phyloP scores from a whole-genome alignment of 768 basidiomycete genomes.

The Nidula microcarpa region DNA sequence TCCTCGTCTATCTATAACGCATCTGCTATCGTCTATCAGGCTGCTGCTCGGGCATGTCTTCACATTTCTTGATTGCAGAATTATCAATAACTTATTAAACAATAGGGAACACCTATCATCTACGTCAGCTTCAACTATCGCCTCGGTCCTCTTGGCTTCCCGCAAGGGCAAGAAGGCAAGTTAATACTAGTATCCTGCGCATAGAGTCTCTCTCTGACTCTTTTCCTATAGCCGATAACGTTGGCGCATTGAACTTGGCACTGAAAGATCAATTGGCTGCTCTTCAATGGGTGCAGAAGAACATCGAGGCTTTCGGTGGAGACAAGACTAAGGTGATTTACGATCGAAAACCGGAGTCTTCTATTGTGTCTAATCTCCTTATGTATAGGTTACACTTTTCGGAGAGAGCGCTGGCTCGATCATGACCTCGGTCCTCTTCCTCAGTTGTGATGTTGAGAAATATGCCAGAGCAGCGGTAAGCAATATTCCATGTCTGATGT shows the following conservation, averaged over 20 bases:
- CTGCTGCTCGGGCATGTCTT: conserved; percentile 26
- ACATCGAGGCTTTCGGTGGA: conserved; percentile 60
- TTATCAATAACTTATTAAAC: not conserved
- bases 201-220: not conserved
- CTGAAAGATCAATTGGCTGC: conserved; percentile 43
- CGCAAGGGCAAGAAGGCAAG: conserved; percentile 28
- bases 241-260: conserved; percentile 39
- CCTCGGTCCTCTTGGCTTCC: conserved; percentile 32
- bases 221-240: conserved; percentile 24
- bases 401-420: conserved; percentile 51
- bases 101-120: conserved; percentile 31
- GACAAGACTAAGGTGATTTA: conserved; percentile 33
- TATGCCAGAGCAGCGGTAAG: conserved; percentile 28
- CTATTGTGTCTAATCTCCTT: not conserved
- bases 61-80: not conserved
- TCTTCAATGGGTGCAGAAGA: conserved; percentile 53
- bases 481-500: not conserved
- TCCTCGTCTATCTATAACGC: conserved; percentile 23
- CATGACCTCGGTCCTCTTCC: conserved; percentile 30
- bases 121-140: conserved; percentile 21
- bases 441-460: conserved; percentile 21
- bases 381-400: conserved; percentile 34
- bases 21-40: conserved; percentile 30
- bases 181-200: not conserved
- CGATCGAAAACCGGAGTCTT: not conserved